Base-by-base conservation (phyloP, 2,329 filamentous ascomycete genomes). In the Scolecobasidium constrictum region DNA sequence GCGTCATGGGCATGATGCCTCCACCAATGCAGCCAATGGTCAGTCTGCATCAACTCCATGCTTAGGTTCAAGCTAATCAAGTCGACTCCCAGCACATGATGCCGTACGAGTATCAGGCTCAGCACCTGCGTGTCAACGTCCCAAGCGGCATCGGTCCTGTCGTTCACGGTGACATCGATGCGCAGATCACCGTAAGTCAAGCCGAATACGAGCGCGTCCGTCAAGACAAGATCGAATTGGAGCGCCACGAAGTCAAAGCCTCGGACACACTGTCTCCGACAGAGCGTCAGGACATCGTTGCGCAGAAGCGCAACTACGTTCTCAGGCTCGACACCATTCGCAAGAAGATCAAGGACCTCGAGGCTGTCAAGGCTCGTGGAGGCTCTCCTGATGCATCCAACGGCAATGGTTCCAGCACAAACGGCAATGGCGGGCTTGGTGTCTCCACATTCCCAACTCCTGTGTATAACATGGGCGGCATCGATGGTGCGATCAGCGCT, bases 81-180 rank as follows among this genome's bases (percentile, higher is more conserved):
- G n/a, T n/a, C n/a, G n/a, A n/a, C n/a, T n/a, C n/a, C n/a, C n/a
- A n/a, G n/a, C n/a, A n/a, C n/a, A n/a, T n/a, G n/a, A n/a, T n/a
- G n/a, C n/a, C n/a, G n/a, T n/a, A n/a, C n/a, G n/a, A n/a, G 26
- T 53, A 62, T 9, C 56, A 58, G 50, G 57, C 59, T 40, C 51
- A 54, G 12, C 58, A 59, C 12, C 57, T 58, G 4, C 62, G 63
- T 41, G 47, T 62, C 20, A 20, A 20, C 9, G 37, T 44, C 17
- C 44, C 44, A 26, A 20, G n/a, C 21, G 35, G 7, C 9, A 36
- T 9, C 16, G 35, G 9, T 9, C 7, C 17, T 11, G 7, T 18
- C n/a, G 26, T 7, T n/a, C 16, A 17, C 4, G 38, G 20, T 18
- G 43, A 40, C 9, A 28, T 31, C 9, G 37, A 34, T 13, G 38